phyloP scores from a whole-genome alignment of 2,329 filamentous ascomycete species.

The Chaetomium strumarium region DNA sequence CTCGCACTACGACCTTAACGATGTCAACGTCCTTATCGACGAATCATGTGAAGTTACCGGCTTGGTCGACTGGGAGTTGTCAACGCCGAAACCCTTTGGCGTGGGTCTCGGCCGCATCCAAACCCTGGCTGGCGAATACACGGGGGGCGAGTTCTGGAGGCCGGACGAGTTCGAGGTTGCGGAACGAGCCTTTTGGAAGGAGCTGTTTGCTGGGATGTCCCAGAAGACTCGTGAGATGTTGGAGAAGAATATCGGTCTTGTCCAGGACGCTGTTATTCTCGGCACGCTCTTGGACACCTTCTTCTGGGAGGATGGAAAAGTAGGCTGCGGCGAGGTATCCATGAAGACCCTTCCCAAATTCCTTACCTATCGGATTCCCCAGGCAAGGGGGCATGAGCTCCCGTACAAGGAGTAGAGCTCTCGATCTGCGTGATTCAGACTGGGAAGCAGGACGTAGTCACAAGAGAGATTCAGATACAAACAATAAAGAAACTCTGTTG shows the following conservation, averaged over 20 bases:
- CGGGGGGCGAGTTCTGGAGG: slow-evolving; percentile 15
- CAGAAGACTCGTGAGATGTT: slow-evolving; percentile 25
- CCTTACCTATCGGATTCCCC: slow-evolving; percentile 26
- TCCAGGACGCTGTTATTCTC: slow-evolving; percentile 29
- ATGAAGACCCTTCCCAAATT: slow-evolving; percentile 27
- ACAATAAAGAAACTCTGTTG: not conserved
- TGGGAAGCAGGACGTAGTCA: not conserved
- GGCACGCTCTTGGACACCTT: slow-evolving; percentile 27
- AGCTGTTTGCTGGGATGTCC: slow-evolving; percentile 22
- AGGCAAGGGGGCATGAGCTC: slow-evolving; percentile 16
- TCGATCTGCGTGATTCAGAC: not conserved
- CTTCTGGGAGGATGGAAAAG: slow-evolving; percentile 25
- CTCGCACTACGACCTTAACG: slow-evolving; percentile 15
- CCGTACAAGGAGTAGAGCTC: slow-evolving; percentile 14
- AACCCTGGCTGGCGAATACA: slow-evolving; percentile 13
- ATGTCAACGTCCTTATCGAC: slow-evolving; percentile 14
- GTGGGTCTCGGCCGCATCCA: slow-evolving; percentile 12
- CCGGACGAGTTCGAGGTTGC: slow-evolving; percentile 15
- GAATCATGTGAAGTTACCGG: slow-evolving; percentile 9
- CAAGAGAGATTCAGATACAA: not conserved
- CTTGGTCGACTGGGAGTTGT: slow-evolving; percentile 11
- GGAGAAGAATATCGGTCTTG: slow-evolving; percentile 28
- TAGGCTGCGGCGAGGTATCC: slow-evolving; percentile 18
- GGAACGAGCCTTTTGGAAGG: slow-evolving; percentile 10
- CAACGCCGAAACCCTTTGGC: slow-evolving; percentile 8